phyloP scores from a whole-genome alignment of 164 flowering plant genomes.

The Kalanchoe fedtschenkoi region DNA sequence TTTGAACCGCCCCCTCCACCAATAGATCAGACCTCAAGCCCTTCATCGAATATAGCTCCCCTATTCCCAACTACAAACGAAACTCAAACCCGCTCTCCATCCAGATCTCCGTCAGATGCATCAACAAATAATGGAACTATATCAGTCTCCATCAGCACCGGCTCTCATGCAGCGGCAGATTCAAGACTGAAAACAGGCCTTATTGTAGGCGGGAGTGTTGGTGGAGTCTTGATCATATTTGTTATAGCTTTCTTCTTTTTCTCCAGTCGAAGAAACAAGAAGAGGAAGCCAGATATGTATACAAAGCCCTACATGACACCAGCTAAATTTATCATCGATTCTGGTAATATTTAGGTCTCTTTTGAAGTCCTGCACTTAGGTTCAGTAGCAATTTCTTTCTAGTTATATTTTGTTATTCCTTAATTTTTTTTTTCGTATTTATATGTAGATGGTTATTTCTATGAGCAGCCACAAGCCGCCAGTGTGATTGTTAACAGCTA shows the following conservation, averaged over 20 bases:
- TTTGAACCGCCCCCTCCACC: background rate
- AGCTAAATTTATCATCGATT: conserved; percentile 12
- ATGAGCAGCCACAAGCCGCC: conserved; percentile 11
- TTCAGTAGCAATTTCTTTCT: background rate
- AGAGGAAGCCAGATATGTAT: conserved; percentile 14
- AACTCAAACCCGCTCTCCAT: background rate
- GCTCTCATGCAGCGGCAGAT: background rate
- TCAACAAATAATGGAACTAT: conserved; percentile 4
- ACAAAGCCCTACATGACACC: conserved; percentile 17
- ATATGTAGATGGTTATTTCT: conserved; percentile 24
- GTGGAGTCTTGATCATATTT: conserved; percentile 23
- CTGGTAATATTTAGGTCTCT: conserved; percentile 19
- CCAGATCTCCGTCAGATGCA: background rate
- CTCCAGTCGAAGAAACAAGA: conserved; percentile 16
- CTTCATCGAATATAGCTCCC: background rate
- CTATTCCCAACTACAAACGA: background rate
- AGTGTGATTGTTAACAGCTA: conserved; percentile 1
- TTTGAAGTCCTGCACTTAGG: background rate
- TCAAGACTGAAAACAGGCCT: conserved; percentile 2
- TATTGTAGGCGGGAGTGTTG: conserved; percentile 22
- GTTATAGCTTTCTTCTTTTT: conserved; percentile 24
- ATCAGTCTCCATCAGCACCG: background rate
- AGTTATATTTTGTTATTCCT: background rate
- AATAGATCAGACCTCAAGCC: background rate
- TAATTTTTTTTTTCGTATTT: conserved; percentile 7